Evolutionary conservation across 495 filamentous ascomycete species (phyloP), one percentile per base, ranked within the genome.

Genomic region (Podospora fimiseda): DNA sequence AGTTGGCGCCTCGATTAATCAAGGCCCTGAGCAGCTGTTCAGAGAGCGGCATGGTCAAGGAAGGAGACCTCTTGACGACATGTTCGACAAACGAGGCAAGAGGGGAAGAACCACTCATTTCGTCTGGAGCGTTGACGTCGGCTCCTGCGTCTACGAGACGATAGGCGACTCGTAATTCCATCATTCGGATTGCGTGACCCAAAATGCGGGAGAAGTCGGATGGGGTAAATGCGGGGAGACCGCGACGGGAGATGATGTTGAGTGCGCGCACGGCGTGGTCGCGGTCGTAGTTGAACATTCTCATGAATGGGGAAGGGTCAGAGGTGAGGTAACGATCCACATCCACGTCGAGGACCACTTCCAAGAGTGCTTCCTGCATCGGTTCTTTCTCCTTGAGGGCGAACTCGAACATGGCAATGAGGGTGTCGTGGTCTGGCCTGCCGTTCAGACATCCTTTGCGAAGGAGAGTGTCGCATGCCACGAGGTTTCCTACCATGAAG

Each of bases 401-500:
- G 33, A 27, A 47, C 15, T 22, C 20, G 33, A 47, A 47, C 22
- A 47, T 20, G 23, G 52, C 52, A 8, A 13, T 38, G 9, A 51
- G 19, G 8, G 57, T 19, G 1, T 60, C 58, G 16, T n/a, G 51
- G 2, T 47, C 40, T 13, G 52, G 33, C 19, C 33, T 40, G 5
- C 18, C 42, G 11, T 38, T 44, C 8, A 51, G 37, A 23, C 50
- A 61, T 18, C 64, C 64, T 7, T 40, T 51, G 15, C 59, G 52
- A 3, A 70, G 43, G 1, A 71, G 44, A 1, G 63, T 21, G 20
- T 66, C 56, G 42, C 60, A 63, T 9, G 64, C 47, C 9, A 51
- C 38, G 11, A 57, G 24, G 39, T 62, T 61, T 14, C 20, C 33
- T 5, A 43, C 43, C 6, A 23, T 9, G 30, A 62, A 50, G 1